Percentiles rank a stretch among this genome's conserved stretches.
Conservation (phyloP, 1,284 basidiomycete species). For the Apiotrichum siamense region DNA sequence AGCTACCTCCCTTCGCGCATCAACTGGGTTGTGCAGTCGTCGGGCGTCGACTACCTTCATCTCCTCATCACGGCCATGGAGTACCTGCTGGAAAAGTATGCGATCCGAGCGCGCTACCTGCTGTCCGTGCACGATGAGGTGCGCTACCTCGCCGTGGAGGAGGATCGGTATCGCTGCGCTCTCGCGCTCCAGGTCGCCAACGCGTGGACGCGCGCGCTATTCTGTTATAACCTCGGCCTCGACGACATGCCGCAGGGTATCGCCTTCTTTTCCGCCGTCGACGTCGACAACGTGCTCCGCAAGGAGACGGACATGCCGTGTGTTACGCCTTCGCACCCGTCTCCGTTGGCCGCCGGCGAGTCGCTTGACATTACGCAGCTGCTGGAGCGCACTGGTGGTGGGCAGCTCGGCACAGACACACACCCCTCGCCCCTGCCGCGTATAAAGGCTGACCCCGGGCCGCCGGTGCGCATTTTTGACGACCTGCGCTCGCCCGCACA, state of each 20-base stretch:
- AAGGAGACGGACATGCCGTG: conserved; percentile 97
- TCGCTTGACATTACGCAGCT: conserved; percentile 67
- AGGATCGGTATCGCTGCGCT: conserved; percentile 79
- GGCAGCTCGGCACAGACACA: not conserved
- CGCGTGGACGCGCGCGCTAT: conserved; percentile 88
- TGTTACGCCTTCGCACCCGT: conserved; percentile 85
- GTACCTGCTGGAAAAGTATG: conserved; percentile 71
- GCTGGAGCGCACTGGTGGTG: conserved; percentile 58
- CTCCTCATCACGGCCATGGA: conserved; percentile 94
- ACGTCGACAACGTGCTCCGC: conserved; percentile 81
- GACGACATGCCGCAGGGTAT: conserved; percentile 90
- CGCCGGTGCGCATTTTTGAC: conserved; percentile 29
- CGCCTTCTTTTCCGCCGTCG: conserved; percentile 95
- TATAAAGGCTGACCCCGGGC: conserved; percentile 5
- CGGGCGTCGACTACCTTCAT: conserved; percentile 96
- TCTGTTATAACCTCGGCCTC: conserved; percentile 90
- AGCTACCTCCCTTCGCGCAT: conserved; percentile 95
- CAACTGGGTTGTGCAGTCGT: conserved; percentile 99
- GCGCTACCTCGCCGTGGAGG: conserved; percentile 82
- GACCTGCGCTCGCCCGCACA: conserved; percentile 26
- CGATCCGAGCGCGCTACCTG: conserved; percentile 86
- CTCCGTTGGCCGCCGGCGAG: conserved; percentile 75
- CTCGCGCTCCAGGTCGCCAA: conserved; percentile 96
- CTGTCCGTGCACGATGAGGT: conserved; percentile 98
- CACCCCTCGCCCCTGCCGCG: not conserved